Evolutionary conservation across 202 grass and related monocot genomes (phyloP).

Genomic region (Brachypodium distachyon): DNA sequence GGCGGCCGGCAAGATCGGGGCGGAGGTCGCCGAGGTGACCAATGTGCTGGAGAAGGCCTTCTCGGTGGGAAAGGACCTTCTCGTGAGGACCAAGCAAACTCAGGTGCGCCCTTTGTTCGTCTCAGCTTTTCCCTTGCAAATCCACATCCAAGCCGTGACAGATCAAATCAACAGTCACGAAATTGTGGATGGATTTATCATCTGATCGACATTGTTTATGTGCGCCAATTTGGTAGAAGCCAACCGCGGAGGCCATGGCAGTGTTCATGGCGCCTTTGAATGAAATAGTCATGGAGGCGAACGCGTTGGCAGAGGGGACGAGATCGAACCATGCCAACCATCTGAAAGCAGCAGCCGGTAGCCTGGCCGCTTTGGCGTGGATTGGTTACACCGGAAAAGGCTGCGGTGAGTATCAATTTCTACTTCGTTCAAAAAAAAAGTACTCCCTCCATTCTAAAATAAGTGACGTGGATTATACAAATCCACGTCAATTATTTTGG

Average conservation of each 20-base stretch:
- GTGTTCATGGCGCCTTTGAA: conserved; percentile 47
- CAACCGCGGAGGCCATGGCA: conserved; percentile 15
- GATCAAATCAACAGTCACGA: neutral
- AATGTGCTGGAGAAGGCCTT: conserved; percentile 44
- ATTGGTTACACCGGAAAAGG: conserved; percentile 49
- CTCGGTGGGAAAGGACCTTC: conserved; percentile 34
- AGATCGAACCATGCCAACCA: conserved; percentile 44
- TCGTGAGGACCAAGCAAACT: conserved; percentile 38
- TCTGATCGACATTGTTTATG: neutral
- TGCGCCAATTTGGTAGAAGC: conserved; percentile 32
- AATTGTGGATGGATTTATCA: neutral
- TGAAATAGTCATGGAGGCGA: conserved; percentile 39
- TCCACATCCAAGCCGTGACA: neutral
- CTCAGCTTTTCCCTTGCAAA: neutral
- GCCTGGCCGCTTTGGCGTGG: conserved; percentile 48
- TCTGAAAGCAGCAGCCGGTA: conserved; percentile 52
- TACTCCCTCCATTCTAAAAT: neutral
- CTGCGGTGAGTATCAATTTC: conserved; percentile 33
- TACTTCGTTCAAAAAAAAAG: neutral
- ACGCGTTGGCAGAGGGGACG: conserved; percentile 25
- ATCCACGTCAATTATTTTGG: neutral
- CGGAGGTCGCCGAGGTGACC: conserved; percentile 33
- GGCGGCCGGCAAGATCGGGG: conserved; percentile 34
- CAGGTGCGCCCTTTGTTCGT: conserved; percentile 15
- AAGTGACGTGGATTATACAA: neutral